These are phyloP conservation scores for Monosporascus sp. DNA, from an alignment of 2,329 filamentous ascomycete species.

Conservation along the genomic window DNA sequence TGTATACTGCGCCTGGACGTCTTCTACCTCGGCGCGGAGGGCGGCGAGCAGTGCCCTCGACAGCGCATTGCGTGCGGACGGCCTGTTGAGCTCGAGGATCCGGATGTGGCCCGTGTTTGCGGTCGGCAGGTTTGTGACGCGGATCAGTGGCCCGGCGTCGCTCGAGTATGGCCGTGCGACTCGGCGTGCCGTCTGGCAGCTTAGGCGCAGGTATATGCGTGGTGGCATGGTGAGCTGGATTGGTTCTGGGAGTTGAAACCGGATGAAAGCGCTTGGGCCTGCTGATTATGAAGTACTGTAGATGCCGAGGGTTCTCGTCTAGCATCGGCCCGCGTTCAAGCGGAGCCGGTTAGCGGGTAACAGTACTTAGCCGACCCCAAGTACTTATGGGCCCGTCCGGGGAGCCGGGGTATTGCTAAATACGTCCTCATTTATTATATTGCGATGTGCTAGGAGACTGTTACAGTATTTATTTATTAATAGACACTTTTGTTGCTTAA, in stretches of 20 bases:
- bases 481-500: no score
- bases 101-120: conserved; percentile 79
- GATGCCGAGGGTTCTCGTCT: not conserved
- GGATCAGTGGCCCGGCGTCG: conserved; percentile 49
- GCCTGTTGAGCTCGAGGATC: conserved; percentile 81
- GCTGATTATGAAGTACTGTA: no score
- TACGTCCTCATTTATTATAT: no score
- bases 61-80: conserved; percentile 82
- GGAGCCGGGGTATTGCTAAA: no score
- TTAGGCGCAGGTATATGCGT: conserved; percentile 17
- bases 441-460: no score
- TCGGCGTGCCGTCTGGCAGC: conserved; percentile 11
- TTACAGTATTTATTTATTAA: no score
- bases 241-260: no score
- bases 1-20: conserved; percentile 60
- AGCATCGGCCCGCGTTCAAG: no score
- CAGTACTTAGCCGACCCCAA: no score
- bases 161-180: conserved; percentile 35
- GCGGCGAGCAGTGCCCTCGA: conserved; percentile 70
- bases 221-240: conserved; percentile 16
- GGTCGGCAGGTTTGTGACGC: conserved; percentile 69
- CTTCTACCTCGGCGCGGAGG: conserved; percentile 66
- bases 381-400: no score
- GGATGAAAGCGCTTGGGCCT: no score
- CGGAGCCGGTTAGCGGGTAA: no score